Percentiles rank a stretch among this genome's conserved stretches.
Evolutionary conservation across 2,329 filamentous ascomycete genomes (phyloP).

Genomic region (Penicillium expansum): DNA sequence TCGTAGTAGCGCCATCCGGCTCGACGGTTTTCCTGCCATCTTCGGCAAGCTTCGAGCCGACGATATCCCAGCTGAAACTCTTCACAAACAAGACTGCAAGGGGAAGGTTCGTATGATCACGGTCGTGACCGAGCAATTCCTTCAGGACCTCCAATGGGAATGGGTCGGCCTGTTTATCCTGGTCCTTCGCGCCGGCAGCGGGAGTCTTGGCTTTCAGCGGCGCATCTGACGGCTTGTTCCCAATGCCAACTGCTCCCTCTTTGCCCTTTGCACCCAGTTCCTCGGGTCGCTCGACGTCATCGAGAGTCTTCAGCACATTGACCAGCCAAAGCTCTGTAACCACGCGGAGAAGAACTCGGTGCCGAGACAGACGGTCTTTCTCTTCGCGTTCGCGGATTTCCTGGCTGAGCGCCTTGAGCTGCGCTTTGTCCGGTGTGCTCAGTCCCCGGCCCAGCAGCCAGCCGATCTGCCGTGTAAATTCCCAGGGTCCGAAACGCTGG

Average conservation of each 20-base stretch:
- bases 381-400: slow-evolving; percentile 93
- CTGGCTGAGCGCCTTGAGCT: slow-evolving; percentile 71
- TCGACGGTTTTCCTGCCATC: slow-evolving; percentile 82
- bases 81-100: slow-evolving; percentile 94
- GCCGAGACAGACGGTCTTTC: slow-evolving; percentile 83
- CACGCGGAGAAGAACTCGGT: slow-evolving; percentile 80
- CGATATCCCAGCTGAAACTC: slow-evolving; percentile 90
- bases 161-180: slow-evolving; percentile 72
- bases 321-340: slow-evolving; percentile 97
- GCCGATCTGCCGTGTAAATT: slow-evolving; percentile 87
- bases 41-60: slow-evolving; percentile 71
- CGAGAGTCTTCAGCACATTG: slow-evolving; percentile 77
- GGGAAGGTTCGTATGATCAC: slow-evolving; percentile 86
- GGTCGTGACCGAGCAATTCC: slow-evolving; percentile 88
- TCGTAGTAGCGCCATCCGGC: slow-evolving; percentile 68
- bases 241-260: slow-evolving; percentile 45
- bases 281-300: slow-evolving; percentile 64
- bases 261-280: slow-evolving; percentile 57
- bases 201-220: slow-evolving; percentile 62
- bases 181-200: slow-evolving; percentile 53
- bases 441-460: slow-evolving; percentile 91
- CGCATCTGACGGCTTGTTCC: slow-evolving; percentile 51
- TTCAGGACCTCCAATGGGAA: slow-evolving; percentile 98
- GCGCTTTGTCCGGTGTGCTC: slow-evolving; percentile 82
- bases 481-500: slow-evolving; percentile 83